phyloP scores from a whole-genome alignment of 1,139 yeast genomes.

The Yamadazyma oceani region DNA sequence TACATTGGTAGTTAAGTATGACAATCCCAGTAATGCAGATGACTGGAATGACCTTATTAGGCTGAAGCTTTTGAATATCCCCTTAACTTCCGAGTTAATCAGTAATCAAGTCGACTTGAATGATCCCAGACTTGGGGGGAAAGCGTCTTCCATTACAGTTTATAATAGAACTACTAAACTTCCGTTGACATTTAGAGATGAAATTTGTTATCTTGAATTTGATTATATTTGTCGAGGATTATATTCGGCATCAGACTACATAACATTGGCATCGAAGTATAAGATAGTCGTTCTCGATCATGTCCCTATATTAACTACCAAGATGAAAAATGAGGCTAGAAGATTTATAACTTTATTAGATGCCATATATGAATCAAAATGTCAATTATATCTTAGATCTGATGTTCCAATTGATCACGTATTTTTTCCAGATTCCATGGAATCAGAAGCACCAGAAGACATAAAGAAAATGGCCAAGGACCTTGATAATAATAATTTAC shows the following conservation, averaged over 20 bases:
- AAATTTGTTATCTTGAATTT: conserved; percentile 53
- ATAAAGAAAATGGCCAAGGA: conserved; percentile 15
- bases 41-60: conserved; percentile 39
- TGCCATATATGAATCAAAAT: conserved; percentile 67
- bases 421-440: conserved; percentile 56
- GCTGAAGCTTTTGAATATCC: conserved; percentile 19
- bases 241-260: conserved; percentile 68
- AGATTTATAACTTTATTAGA: conserved; percentile 65
- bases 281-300: conserved; percentile 58
- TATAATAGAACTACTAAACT: conserved; percentile 54
- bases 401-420: conserved; percentile 51
- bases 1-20: conserved; percentile 31
- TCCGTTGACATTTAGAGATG: conserved; percentile 41
- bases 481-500: conserved; percentile 27
- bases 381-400: conserved; percentile 54
- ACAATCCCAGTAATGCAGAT: conserved; percentile 22
- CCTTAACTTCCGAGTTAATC: conserved; percentile 17
- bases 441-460: conserved; percentile 18
- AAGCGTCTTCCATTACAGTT: conserved; percentile 41
- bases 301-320: conserved; percentile 59
- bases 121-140: conserved; percentile 20
- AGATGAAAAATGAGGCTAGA: conserved; percentile 67
- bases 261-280: conserved; percentile 61
- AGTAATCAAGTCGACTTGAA: conserved; percentile 3
- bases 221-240: conserved; percentile 57